Evolutionary conservation across 2,329 filamentous ascomycete species (phyloP).

Genomic region (Lasiodiplodia sp.): DNA sequence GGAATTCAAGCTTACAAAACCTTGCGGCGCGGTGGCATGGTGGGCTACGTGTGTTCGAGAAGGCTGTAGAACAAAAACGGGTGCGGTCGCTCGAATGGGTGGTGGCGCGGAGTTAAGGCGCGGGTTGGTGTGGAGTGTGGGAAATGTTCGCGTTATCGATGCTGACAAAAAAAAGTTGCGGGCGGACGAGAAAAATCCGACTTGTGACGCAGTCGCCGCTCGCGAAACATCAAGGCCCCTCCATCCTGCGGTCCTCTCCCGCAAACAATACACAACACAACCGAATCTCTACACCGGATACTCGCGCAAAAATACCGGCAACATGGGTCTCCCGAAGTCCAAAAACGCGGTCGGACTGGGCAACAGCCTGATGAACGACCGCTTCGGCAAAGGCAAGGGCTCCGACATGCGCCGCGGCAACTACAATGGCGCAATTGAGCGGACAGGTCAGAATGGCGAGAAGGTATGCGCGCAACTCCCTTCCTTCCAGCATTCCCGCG

Average conservation of each 20-base stretch:
- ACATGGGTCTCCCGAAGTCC: constrained; percentile 84
- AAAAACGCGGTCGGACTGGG: constrained; percentile 95
- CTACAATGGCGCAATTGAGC: constrained; percentile 70
- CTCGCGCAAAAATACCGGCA: constrained; percentile 38
- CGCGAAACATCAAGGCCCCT: constrained; percentile 21
- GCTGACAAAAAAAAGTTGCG: constrained; percentile 32
- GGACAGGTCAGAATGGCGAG: constrained; percentile 77
- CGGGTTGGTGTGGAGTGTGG: constrained; percentile 23
- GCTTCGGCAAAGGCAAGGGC: constrained; percentile 93
- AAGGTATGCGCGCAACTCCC: constrained; percentile 56
- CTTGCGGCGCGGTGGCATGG: constrained; percentile 63
- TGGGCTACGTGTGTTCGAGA: not conserved
- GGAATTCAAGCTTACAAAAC: constrained; percentile 69
- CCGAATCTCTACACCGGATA: constrained; percentile 17
- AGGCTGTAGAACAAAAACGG: not conserved
- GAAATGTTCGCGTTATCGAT: constrained; percentile 20
- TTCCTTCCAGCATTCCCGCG: not conserved
- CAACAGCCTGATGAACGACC: constrained; percentile 98
- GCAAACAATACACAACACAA: constrained; percentile 34
- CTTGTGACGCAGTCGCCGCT: constrained; percentile 29
- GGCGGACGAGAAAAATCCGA: constrained; percentile 29
- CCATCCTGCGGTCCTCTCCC: constrained; percentile 31
- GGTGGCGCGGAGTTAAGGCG: constrained; percentile 15
- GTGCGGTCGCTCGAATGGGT: constrained; percentile 4
- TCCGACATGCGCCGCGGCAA: constrained; percentile 78